Conservation (phyloP, 164 flowering plant genomes). For the Kalanchoe fedtschenkoi region DNA sequence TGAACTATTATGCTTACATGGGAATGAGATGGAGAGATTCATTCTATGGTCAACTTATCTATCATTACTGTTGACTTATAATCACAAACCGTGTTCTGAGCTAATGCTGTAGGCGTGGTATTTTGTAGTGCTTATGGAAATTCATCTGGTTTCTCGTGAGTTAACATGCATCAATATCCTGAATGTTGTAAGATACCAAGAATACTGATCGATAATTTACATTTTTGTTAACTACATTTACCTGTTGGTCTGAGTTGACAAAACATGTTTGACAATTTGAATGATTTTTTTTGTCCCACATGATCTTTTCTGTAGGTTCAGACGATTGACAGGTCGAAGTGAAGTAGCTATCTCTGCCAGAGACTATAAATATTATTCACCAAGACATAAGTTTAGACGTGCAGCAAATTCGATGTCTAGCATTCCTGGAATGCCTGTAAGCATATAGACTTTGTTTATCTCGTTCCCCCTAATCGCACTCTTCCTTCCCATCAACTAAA, state of each 20-base stretch:
- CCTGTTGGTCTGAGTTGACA: not conserved
- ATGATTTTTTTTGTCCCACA: slow-evolving; percentile 6
- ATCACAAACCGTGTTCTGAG: not conserved
- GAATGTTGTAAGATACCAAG: not conserved
- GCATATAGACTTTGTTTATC: slow-evolving; percentile 11
- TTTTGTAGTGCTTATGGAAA: not conserved
- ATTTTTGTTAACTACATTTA: not conserved
- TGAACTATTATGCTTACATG: not conserved
- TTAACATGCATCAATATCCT: not conserved
- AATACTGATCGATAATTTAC: not conserved
- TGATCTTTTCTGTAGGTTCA: slow-evolving; percentile 53
- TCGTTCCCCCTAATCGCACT: not conserved
- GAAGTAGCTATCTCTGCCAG: slow-evolving; percentile 66
- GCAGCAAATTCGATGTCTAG: slow-evolving; percentile 40
- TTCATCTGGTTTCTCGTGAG: not conserved
- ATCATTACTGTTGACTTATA: not conserved
- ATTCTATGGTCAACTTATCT: too few relatives aligned
- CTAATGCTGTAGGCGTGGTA: too few relatives aligned
- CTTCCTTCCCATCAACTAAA: not conserved
- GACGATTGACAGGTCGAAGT: slow-evolving; percentile 73
- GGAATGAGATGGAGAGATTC: not conserved
- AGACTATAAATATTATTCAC: slow-evolving; percentile 88
- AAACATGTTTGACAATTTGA: not conserved
- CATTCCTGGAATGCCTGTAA: slow-evolving; percentile 61
- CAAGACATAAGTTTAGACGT: slow-evolving; percentile 88